These are phyloP conservation scores for Rhizophora mangle DNA, from an alignment of 345 rosid species.

Conservation along the genomic window DNA sequence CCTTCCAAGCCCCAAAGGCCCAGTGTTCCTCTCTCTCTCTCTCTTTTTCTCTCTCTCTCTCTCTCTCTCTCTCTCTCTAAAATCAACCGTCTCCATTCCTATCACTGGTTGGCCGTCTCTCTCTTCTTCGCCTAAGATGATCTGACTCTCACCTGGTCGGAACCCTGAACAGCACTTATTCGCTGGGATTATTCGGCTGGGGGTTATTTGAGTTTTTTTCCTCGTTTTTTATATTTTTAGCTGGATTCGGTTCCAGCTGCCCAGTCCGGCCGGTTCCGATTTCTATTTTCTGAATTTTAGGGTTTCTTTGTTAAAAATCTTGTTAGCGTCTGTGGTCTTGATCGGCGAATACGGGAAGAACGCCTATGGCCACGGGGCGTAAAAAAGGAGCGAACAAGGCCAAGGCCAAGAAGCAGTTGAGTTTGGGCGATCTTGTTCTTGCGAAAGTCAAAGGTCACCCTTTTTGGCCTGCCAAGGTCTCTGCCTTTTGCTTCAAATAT, in stretches of 20 bases:
- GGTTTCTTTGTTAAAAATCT: background rate
- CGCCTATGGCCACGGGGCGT: constrained; percentile 76
- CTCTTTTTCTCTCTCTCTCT: too few species aligned
- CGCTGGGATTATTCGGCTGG: constrained; percentile 25
- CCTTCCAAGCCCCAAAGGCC: too few species aligned
- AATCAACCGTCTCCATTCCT: too few species aligned
- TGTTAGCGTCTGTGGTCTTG: background rate
- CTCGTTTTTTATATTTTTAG: background rate
- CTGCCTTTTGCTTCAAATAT: background rate
- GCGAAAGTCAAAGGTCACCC: constrained; percentile 98
- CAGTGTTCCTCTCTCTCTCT: too few species aligned
- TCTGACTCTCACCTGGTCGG: constrained; percentile 25
- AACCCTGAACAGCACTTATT: constrained; percentile 16
- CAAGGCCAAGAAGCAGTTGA: constrained; percentile 51
- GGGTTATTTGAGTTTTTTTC: background rate
- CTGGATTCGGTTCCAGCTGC: constrained; percentile 3
- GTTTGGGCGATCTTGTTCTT: constrained; percentile 92
- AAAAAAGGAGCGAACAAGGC: constrained; percentile 68
- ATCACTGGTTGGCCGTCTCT: too few species aligned
- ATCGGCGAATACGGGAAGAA: background rate
- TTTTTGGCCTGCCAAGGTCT: constrained; percentile 97
- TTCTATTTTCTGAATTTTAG: background rate
- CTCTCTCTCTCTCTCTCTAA: too few species aligned
- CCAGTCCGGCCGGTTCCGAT: constrained; percentile 8
- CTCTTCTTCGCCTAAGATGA: too few species aligned